A percentile compares a stretch with the other conserved stretches of the same genome.
Evolutionary conservation across 306 rosid species (phyloP).

Genomic region (Prosopis cineraria): DNA sequence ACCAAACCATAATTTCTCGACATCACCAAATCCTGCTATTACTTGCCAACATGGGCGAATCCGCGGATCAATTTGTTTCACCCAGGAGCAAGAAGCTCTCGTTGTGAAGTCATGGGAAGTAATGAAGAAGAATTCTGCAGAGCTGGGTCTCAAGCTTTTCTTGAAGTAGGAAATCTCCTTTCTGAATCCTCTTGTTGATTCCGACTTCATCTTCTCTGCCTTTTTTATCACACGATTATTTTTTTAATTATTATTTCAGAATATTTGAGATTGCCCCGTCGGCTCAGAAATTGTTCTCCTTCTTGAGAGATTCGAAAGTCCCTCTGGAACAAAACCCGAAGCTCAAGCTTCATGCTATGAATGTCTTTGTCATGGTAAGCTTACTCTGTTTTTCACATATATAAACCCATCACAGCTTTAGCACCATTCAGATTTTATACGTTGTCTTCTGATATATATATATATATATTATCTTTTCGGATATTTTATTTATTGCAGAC

Average conservation of each 20-base stretch:
- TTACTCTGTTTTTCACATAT: not conserved
- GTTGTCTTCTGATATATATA: not conserved
- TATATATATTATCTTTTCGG: not conserved
- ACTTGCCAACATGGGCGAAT: not conserved
- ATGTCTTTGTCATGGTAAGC: conserved; percentile 81
- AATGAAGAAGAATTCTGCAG: conserved; percentile 73
- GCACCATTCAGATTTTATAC: not conserved
- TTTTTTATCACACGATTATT: no score
- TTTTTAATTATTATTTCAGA: conserved; percentile 34
- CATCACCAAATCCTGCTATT: not conserved
- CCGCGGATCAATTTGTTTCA: conserved; percentile 47
- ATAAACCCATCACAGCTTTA: no score
- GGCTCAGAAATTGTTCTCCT: conserved; percentile 72
- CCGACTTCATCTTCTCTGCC: not conserved
- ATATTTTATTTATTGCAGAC: conserved; percentile 51
- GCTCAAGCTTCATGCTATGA: conserved; percentile 79
- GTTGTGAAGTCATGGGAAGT: conserved; percentile 76
- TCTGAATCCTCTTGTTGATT: not conserved
- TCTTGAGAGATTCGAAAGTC: conserved; percentile 68
- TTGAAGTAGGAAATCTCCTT: conserved; percentile 51
- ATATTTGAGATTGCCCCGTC: conserved; percentile 88
- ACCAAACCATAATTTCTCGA: conserved; percentile 2
- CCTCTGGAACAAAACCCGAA: conserved; percentile 83
- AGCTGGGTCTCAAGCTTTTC: conserved; percentile 69
- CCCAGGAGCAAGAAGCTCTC: conserved; percentile 75